These are phyloP conservation scores for Yamadazyma taylorii DNA, from an alignment of 1,139 yeast genomes.

Conservation along the genomic window DNA sequence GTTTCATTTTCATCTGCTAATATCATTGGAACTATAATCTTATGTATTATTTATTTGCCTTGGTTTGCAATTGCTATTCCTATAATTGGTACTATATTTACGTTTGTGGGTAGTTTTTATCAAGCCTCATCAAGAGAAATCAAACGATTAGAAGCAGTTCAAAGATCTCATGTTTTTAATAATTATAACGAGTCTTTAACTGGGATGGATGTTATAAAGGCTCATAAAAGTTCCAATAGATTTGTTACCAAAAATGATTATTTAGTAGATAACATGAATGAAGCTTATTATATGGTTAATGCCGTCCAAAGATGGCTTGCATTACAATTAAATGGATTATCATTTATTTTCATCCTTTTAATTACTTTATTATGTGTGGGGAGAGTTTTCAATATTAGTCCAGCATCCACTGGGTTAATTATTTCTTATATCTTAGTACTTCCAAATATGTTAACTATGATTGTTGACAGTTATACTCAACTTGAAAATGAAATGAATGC, in stretches of 20 bases:
- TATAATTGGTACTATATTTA: slow-evolving; percentile 45
- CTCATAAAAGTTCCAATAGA: slow-evolving; percentile 50
- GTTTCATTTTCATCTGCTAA: slow-evolving; percentile 51
- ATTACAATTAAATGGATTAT: slow-evolving; percentile 61
- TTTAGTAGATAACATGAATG: slow-evolving; percentile 63
- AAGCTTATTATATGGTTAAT: slow-evolving; percentile 65
- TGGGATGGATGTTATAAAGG: slow-evolving; percentile 71
- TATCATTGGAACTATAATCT: slow-evolving; percentile 61
- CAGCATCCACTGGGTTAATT: slow-evolving; percentile 73
- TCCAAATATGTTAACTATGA: slow-evolving; percentile 49
- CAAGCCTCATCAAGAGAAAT: slow-evolving; percentile 40
- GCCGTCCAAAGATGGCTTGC: slow-evolving; percentile 83
- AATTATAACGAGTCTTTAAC: slow-evolving; percentile 73
- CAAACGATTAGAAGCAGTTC: slow-evolving; percentile 43
- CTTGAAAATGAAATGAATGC: slow-evolving; percentile 84
- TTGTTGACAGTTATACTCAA: slow-evolving; percentile 61
- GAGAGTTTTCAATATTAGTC: slow-evolving; percentile 59
- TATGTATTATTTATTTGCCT: slow-evolving; percentile 71
- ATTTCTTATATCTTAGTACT: slow-evolving; percentile 59
- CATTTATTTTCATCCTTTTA: slow-evolving; percentile 48
- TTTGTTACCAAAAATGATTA: slow-evolving; percentile 52
- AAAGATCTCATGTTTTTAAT: slow-evolving; percentile 44
- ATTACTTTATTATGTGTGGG: slow-evolving; percentile 64
- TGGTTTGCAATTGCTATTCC: slow-evolving; percentile 44
- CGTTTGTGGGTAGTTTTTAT: slow-evolving; percentile 58